Evolutionary conservation across 306 rosid genomes (phyloP).

Genomic region (Myrica gale): DNA sequence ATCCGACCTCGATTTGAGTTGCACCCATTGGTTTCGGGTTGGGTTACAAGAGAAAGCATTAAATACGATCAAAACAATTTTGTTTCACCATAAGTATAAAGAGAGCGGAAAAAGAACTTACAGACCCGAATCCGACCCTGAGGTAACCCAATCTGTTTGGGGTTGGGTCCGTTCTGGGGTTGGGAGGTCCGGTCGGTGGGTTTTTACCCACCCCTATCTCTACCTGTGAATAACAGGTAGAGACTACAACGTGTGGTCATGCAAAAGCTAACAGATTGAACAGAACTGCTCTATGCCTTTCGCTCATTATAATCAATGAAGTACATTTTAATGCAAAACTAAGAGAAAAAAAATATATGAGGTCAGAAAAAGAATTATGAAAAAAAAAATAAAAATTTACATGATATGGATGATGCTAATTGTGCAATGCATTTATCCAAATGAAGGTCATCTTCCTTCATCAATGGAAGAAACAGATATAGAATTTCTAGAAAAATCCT

Average conservation of each 20-base stretch:
- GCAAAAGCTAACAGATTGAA: not conserved
- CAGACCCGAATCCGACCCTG: too few relatives aligned
- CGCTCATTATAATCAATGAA: not conserved
- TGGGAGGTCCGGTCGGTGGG: too few relatives aligned
- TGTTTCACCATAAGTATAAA: too few relatives aligned
- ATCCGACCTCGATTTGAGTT: too few relatives aligned
- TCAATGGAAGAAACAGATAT: constrained; percentile 71
- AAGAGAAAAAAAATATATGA: not conserved
- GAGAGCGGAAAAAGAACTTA: too few relatives aligned
- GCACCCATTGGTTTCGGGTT: too few relatives aligned
- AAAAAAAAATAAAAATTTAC: constrained; percentile 10
- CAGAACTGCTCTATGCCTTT: not conserved
- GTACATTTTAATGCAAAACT: not conserved
- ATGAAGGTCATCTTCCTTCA: constrained; percentile 54
- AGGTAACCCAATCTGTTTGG: too few relatives aligned
- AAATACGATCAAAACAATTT: too few relatives aligned
- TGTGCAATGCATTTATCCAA: not conserved
- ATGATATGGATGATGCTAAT: constrained; percentile 10
- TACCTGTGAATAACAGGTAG: too few relatives aligned
- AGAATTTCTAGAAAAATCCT: constrained; percentile 77
- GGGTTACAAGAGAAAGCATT: too few relatives aligned
- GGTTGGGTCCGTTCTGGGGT: too few relatives aligned
- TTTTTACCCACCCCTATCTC: too few relatives aligned
- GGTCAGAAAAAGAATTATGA: not conserved
- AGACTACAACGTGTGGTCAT: not conserved